Evolutionary conservation across 1,139 yeast species (phyloP), one percentile per base, ranked within the genome.

Genomic region (Pichia sp.): DNA sequence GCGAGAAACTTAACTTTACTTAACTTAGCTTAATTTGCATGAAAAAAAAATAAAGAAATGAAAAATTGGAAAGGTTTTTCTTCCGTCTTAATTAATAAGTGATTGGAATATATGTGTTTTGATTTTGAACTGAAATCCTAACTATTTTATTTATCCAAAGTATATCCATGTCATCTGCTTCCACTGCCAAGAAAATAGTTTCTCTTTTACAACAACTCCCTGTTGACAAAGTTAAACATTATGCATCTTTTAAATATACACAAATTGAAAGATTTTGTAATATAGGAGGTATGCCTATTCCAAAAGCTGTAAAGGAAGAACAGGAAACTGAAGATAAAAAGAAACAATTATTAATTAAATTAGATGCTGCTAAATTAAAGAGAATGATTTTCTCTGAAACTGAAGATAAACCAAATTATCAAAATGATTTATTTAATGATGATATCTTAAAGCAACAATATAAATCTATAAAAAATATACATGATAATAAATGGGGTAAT

Each of bases 161-260:
- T 25, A 20, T n/a, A 22, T 39, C 4, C 3, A 51, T 51, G 52
- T 45, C 52, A 7, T 24, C 42, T 6, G 41, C 48, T 7, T 71
- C 29, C 23, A 42, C 57, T 2, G 56, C 54, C 6, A 69, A 67
- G 51, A 63, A 65, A 39, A 60, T 75, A 20, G 68, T 74, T 9
- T 60, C 61, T 28, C 54, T 69, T 4, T 54, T 75, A 24, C 73
- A 73, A 44, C 62, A 59, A 36, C 60, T 73, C 30, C 94, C 92
- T 22, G 73, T 76, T 53, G 92, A 83, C 54, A 72, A 80, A 50
- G 69, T 84, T 48, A 73, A 73, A 54, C 87, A 82, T 58, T 71
- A 80, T 54, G 76, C 83, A 0, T 80, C 86, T 10, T 82, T 83
- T 63, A 83, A 79, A 56, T 82, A 78, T 35, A 60, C 73, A 0